Evolutionary conservation across 805 yeast species (phyloP).

Genomic region (Alloascoidea africana): DNA sequence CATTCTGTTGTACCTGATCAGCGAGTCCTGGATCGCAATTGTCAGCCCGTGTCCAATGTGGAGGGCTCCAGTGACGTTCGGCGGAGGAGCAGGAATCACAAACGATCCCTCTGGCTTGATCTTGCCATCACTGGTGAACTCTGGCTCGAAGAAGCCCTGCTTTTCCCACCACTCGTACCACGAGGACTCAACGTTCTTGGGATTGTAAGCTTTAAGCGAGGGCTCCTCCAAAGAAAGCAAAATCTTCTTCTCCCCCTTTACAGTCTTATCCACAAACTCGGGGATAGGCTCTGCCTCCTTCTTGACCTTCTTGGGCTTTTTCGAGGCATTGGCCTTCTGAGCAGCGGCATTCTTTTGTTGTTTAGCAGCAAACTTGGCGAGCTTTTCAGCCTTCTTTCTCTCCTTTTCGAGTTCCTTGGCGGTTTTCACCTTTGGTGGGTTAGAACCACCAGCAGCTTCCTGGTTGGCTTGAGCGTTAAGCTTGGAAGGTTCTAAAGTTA

Average conservation of each 20-base stretch:
- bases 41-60: constrained; percentile 98
- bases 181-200: constrained; percentile 84
- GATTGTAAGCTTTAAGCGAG: constrained; percentile 86
- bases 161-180: constrained; percentile 98
- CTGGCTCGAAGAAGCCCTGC: constrained; percentile 80
- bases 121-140: constrained; percentile 59
- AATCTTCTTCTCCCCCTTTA: constrained; percentile 81
- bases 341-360: constrained; percentile 46
- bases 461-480: too few species aligned
- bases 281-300: constrained; percentile 60
- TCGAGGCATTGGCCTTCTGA: constrained; percentile 15
- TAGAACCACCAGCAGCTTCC: constrained; percentile 10
- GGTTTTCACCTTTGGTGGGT: constrained; percentile 36
- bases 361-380: constrained; percentile 77
- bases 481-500: too few species aligned
- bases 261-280: constrained; percentile 74
- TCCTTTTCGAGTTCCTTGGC: constrained; percentile 79
- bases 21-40: constrained; percentile 84
- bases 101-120: constrained; percentile 72
- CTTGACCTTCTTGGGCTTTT: constrained; percentile 30
- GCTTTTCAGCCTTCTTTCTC: constrained; percentile 74
- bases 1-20: constrained; percentile 93
- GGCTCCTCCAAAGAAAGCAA: constrained; percentile 84
- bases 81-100: constrained; percentile 97
- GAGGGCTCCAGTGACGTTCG: constrained; percentile 96